A percentile compares a stretch with the other conserved stretches of the same genome.
Evolutionary conservation across 2,329 filamentous ascomycete species (phyloP).

Genomic region (Ascochyta lentis): DNA sequence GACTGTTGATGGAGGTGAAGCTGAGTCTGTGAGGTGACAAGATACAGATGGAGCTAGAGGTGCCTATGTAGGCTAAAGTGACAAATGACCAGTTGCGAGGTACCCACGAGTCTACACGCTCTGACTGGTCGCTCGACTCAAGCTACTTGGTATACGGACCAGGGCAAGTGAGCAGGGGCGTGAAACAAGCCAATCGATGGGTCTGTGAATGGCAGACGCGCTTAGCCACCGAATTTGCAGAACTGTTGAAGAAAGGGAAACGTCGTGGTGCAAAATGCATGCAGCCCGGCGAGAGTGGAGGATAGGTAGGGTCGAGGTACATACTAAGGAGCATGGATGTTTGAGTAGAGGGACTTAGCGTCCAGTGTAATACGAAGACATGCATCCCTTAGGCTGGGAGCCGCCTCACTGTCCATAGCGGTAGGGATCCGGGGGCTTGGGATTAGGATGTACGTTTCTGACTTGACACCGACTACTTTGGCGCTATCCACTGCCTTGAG

Average conservation of each 20-base stretch:
- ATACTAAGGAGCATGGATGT: constrained; percentile 34
- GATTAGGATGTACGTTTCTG: constrained; percentile 40
- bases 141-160: constrained; percentile 46
- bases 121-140: constrained; percentile 47
- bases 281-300: constrained; percentile 44
- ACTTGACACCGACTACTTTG: constrained; percentile 25
- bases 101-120: constrained; percentile 38
- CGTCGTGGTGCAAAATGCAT: constrained; percentile 39
- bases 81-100: constrained; percentile 46
- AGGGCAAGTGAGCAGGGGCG: constrained; percentile 45
- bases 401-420: constrained; percentile 41
- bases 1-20: constrained; percentile 31
- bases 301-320: constrained; percentile 40
- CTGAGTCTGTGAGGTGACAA: constrained; percentile 35
- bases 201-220: constrained; percentile 39
- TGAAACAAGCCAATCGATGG: constrained; percentile 51
- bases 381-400: constrained; percentile 38
- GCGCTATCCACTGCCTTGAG: constrained; percentile 40
- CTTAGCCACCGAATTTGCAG: constrained; percentile 46
- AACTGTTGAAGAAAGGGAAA: constrained; percentile 32
- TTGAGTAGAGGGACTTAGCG: constrained; percentile 43
- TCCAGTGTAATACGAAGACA: constrained; percentile 43
- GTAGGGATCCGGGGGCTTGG: constrained; percentile 47
- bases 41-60: constrained; percentile 41
- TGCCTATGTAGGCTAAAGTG: constrained; percentile 41